Conservation (phyloP, 768 basidiomycete species). For the Tulasnella sp. region DNA sequence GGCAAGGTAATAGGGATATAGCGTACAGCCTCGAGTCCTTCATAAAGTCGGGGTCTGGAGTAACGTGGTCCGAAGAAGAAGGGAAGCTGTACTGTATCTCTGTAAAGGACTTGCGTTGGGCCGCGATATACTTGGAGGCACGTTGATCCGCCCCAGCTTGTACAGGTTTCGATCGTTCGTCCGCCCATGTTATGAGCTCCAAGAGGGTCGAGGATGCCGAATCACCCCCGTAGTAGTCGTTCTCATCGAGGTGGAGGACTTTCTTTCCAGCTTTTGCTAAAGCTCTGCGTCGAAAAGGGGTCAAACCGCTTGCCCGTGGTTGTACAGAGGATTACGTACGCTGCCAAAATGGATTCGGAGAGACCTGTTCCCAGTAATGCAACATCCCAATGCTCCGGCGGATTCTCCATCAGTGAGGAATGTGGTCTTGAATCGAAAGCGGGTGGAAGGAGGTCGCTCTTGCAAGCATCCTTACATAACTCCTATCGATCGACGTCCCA, state of each 20-base stretch:
- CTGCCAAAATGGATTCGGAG: slow-evolving; percentile 74
- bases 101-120: slow-evolving; percentile 16
- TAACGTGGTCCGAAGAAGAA: slow-evolving; percentile 14
- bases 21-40: slow-evolving; percentile 66
- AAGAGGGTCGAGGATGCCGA: slow-evolving; percentile 74
- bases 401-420: slow-evolving; percentile 11
- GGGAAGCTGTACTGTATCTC: slow-evolving; percentile 14
- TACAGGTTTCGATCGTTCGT: slow-evolving; percentile 23
- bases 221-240: slow-evolving; percentile 73
- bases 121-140: slow-evolving; percentile 39
- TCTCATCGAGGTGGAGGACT: slow-evolving; percentile 78
- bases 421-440: too few relatives aligned
- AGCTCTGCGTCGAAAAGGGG: slow-evolving; percentile 39
- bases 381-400: slow-evolving; percentile 29
- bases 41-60: slow-evolving; percentile 24
- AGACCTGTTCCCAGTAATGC: slow-evolving; percentile 38
- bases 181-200: slow-evolving; percentile 65
- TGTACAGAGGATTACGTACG: slow-evolving; percentile 43
- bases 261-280: slow-evolving; percentile 80
- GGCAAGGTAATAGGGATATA: slow-evolving; percentile 68
- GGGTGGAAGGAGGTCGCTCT: too few relatives aligned
- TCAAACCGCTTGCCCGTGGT: slow-evolving; percentile 13
- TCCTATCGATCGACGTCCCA: too few relatives aligned
- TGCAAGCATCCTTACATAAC: too few relatives aligned
- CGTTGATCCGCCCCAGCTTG: slow-evolving; percentile 14